Evolutionary conservation across 164 flowering plant genomes (phyloP), one percentile per base, ranked within the genome.

Genomic region (Nymphaea colorata): DNA sequence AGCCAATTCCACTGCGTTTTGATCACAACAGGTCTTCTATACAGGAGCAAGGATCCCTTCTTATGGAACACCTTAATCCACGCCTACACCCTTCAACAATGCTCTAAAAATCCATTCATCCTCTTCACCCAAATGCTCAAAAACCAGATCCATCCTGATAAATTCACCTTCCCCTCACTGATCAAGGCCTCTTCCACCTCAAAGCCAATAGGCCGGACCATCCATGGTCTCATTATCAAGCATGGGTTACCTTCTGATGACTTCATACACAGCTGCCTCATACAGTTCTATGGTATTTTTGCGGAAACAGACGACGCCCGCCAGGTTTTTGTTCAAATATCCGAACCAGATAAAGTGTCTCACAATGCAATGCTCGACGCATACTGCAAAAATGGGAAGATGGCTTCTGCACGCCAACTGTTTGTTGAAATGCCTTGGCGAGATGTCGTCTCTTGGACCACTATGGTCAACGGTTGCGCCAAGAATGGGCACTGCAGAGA

Each of bases 401-500:
- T 61, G 41, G 15, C 5, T 5, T 61, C 6, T 15, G 63, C 63
- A 16, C 11, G 53, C 6, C 6, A 61, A 61, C 25, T 61, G 25
- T 61, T 61, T 61, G 63, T 5, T 6, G 41, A 61, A 61, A 61
- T 61, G 63, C 63, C 63, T 1, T 5, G 6, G 5, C 17, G 41
- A 25, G 63, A 61, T 61, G 63, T 61, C 6, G 63, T 61, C 63
- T 61, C 63, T 0, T 61, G 63, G 63, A 25, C 63, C 6, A 25
- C 2, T 15, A 6, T 61, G 63, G 15, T 61, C 41, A 25, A 25
- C 6, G 63, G 63, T 5, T 61, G 15, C 68, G 76, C 72, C 44
- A 76, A 66, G 64, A 85, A 79, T 55, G 76, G 80, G 66, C 64
- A 63, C 15, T 84, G 71, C 68, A 16, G n/a, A 0, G 86, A 81